Base-by-base conservation (phyloP, 163 green algal species). In the Prototheca cutis region DNA sequence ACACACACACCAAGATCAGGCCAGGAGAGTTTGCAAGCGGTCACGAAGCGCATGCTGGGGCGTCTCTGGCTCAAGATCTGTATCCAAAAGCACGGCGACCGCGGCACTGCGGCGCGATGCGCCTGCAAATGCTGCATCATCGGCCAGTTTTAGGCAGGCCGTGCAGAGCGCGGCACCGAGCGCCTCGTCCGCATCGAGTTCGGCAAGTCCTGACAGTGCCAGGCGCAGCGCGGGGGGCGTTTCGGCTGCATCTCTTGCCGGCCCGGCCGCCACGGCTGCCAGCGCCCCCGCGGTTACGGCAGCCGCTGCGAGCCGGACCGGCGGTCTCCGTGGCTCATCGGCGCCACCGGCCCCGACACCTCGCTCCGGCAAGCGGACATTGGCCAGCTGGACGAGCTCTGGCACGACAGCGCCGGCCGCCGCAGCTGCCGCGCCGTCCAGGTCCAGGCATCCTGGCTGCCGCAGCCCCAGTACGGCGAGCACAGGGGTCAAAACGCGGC, bases 401-500 rank as follows among this genome's bases (percentile, higher is more conserved):
- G n/a, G n/a, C n/a, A n/a, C n/a, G n/a, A n/a, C n/a, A n/a, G 49
- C 25, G 27, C 25, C 21, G 18, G 19, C 53, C 4, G 6, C 30
- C 7, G 3, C n/a, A 0, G 21, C 53, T 1, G 23, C 13, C 53
- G 24, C 21, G 19, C 40, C 39, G 23, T 48, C 23, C 40, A 13
- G 40, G 19, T 32, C 40, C 19, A 5, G 30, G 21, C 39, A 3
- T 3, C 8, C 28, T 28, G 34, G 29, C 30, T 27, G 15, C 6
- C 28, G 10, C 21, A n/a, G 10, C 13, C 49, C 21, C 49, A 17
- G 10, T 5, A 17, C 23, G 13, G 6, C 31, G 1, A 62, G 25
- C 15, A 58, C 24, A 8, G 48, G 32, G 21, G 61, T n/a, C 54
- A 69, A 32, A 10, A 58, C 27, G 25, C 48, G 45, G 45, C 45